phyloP scores from a whole-genome alignment of 2,329 filamentous ascomycete genomes.

The Trichoderma brevicompactum region DNA sequence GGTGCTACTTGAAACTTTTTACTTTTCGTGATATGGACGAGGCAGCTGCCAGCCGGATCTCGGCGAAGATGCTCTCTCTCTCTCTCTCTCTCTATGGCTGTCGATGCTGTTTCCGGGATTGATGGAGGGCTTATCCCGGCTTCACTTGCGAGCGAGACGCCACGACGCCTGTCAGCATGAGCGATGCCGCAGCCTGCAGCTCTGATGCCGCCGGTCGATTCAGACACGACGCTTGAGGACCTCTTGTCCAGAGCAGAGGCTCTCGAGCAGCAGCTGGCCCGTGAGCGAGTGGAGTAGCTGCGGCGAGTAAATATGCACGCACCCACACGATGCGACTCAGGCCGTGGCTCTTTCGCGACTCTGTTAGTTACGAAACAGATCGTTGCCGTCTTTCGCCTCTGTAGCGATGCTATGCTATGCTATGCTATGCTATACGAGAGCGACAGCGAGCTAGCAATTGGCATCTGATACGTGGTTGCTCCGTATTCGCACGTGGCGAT shows the following conservation, averaged over 20 bases:
- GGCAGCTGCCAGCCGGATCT: neutral
- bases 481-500: slow-evolving; percentile 20
- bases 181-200: neutral
- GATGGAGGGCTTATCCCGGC: neutral
- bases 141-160: slow-evolving; percentile 4
- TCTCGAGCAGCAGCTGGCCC: neutral
- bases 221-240: neutral
- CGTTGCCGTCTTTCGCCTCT: neutral
- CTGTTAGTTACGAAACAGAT: slow-evolving; percentile 11
- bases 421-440: too few species aligned
- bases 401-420: neutral
- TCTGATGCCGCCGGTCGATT: neutral
- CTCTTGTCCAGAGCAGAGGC: neutral
- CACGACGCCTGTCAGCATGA: slow-evolving; percentile 1
- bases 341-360: neutral
- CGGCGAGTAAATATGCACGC: slow-evolving; percentile 2
- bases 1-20: neutral
- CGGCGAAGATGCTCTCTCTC: neutral
- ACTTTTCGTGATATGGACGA: neutral
- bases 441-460: neutral
- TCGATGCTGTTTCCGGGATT: neutral
- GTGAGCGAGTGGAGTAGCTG: slow-evolving; percentile 1
- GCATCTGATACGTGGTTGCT: neutral
- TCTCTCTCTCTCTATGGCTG: neutral
- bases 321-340: slow-evolving; percentile 14